These are phyloP conservation scores for Pilasporangium apinafurcum DNA, from an alignment of 352 stramenopile species.

Conservation along the genomic window DNA sequence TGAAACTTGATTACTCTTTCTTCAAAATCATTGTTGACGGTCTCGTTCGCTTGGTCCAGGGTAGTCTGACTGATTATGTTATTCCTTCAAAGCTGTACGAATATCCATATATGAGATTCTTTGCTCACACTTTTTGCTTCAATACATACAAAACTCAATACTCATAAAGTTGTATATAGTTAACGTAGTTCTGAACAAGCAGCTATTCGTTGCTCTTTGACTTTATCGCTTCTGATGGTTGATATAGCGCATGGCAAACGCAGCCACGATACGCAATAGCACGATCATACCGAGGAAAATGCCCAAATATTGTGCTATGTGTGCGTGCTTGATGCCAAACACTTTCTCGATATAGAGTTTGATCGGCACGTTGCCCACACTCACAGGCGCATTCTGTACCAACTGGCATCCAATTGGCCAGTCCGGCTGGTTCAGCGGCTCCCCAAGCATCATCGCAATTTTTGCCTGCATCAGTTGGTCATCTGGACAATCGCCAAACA, in stretches of 20 bases:
- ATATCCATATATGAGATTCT: too few relatives aligned
- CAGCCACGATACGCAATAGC: constrained; percentile 39
- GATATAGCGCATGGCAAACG: constrained; percentile 20
- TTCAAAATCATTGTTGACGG: too few relatives aligned
- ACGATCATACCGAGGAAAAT: constrained; percentile 47
- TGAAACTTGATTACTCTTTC: too few relatives aligned
- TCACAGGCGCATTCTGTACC: constrained; percentile 35
- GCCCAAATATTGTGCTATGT: constrained; percentile 32
- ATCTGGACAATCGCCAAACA: constrained; percentile 24
- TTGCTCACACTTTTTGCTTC: too few relatives aligned
- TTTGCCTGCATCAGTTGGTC: constrained; percentile 3
- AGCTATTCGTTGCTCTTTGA: neutral
- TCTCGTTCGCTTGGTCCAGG: too few relatives aligned
- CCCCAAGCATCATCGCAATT: neutral
- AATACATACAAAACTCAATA: too few relatives aligned
- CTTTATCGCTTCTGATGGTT: constrained; percentile 10
- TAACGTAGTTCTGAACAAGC: too few relatives aligned
- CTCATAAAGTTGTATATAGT: too few relatives aligned
- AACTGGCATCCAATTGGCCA: constrained; percentile 49
- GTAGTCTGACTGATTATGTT: too few relatives aligned
- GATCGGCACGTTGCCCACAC: constrained; percentile 31
- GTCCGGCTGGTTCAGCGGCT: constrained; percentile 14
- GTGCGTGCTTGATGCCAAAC: constrained; percentile 44
- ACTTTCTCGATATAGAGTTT: constrained; percentile 50
- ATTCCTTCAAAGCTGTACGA: too few relatives aligned